phyloP scores from a whole-genome alignment of 2,329 filamentous ascomycete species.

The Myriosclerotinia curreyana region DNA sequence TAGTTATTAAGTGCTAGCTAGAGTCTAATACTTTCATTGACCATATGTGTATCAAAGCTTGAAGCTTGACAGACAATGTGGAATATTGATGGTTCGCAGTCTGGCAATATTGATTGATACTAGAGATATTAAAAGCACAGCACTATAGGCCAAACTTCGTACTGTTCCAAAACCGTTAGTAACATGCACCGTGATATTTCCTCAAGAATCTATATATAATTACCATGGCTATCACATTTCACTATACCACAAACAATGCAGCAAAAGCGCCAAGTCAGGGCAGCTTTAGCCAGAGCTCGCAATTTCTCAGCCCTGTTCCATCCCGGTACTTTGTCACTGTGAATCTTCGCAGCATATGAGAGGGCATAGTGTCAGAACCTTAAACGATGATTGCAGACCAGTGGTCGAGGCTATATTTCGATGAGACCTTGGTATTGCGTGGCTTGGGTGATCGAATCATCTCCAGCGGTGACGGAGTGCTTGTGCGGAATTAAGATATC shows the following conservation, averaged over 20 bases:
- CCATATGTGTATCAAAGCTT: background rate
- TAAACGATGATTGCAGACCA: slow-evolving; percentile 6
- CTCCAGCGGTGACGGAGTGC: slow-evolving; percentile 6
- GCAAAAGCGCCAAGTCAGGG: background rate
- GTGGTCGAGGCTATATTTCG: background rate
- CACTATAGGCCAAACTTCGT: background rate
- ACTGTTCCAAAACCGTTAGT: slow-evolving; percentile 1
- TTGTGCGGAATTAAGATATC: slow-evolving; percentile 17
- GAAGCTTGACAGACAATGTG: background rate
- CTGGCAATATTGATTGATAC: background rate
- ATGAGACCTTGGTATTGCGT: slow-evolving; percentile 2
- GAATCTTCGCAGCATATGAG: slow-evolving; percentile 8
- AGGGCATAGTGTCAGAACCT: slow-evolving; percentile 18
- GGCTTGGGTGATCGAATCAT: background rate
- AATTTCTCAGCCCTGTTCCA: slow-evolving; percentile 15
- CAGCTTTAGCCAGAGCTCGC: slow-evolving; percentile 2
- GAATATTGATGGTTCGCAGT: background rate
- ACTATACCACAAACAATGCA: background rate
- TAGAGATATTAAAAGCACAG: background rate
- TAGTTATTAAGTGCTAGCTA: background rate
- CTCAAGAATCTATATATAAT: slow-evolving; percentile 8
- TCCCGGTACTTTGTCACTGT: slow-evolving; percentile 22
- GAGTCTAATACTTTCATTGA: background rate
- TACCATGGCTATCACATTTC: background rate
- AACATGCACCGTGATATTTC: background rate